Base-by-base conservation (phyloP, 2,329 filamentous ascomycete species). In the Colletotrichum navitas region DNA sequence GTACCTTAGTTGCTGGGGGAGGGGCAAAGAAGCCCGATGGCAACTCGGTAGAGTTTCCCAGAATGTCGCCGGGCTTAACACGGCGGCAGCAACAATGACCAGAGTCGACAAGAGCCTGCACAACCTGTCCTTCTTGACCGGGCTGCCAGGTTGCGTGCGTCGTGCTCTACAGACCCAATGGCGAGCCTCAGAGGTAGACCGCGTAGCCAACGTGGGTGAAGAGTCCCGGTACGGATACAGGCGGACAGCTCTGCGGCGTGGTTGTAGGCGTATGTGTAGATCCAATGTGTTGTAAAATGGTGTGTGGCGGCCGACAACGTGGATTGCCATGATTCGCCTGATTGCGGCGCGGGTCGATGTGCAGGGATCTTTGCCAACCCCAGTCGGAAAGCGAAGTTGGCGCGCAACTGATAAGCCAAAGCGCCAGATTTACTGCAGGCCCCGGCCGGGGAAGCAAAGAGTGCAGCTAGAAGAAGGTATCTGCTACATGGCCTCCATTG, bases 241-340 rank as follows among this genome's bases (percentile, higher is more conserved):
- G 39, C 8, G 55, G 45, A 29, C n/a, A 52, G 34, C 32, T 29
- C 39, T 41, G 67, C 62, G 63, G 67, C 54, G 47, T 56, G 43
- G 43, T 63, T 39, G 64, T 54, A 58, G 68, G 26, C 51, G 64
- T 18, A 41, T 16, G 5, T 10, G 39, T 68, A 54, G 64, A 45
- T 36, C 18, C 36, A 34, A 66, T 47, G 21, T 56, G 54, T 52
- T n/a, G 29, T 61, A 62, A 36, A 64, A 62, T 74, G 69, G 72
- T 70, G 72, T 74, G 72, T 74, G 71, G 67, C 56, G 34, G 72
- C 47, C 68, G 55, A 64, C 68, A 66, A 74, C 73, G 73, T 74
- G 73, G 73, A 68, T 74, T 55, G 63, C 67, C 68, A 39, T 74
- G 73, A 74, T 74, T 74, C 73, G 73, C 61, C 51, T 66, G 62